Percentiles rank a stretch among this genome's conserved stretches.
Evolutionary conservation across 2,329 filamentous ascomycete genomes (phyloP).

Genomic region (Tolypocladium album): DNA sequence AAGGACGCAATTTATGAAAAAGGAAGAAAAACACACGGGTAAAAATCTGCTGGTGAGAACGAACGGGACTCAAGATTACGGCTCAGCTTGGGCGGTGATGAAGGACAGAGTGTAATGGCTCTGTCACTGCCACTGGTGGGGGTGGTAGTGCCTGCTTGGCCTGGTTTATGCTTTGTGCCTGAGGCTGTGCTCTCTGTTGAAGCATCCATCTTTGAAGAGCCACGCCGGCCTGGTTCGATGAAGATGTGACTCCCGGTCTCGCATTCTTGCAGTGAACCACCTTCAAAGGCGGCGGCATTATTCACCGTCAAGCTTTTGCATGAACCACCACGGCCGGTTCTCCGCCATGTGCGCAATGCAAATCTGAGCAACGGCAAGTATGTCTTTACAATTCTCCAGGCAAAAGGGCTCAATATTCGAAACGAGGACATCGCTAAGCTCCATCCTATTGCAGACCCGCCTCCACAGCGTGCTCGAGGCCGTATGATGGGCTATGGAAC

Average conservation of each 20-base stretch:
- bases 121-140: background rate
- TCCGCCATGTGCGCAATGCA: background rate
- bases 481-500: no score
- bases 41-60: background rate
- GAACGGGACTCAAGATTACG: background rate
- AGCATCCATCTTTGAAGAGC: background rate
- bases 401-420: no score
- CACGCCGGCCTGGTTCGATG: background rate
- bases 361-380: no score
- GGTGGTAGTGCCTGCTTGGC: no score
- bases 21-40: background rate
- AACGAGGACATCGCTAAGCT: no score
- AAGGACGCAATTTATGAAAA: background rate
- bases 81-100: background rate
- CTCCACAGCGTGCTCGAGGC: no score
- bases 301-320: no score
- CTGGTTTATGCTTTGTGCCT: no score
- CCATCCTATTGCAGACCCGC: no score
- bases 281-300: no score
- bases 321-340: no score
- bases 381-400: no score
- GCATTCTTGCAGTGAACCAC: background rate
- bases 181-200: background rate
- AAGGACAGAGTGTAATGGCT: background rate
- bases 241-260: background rate